Evolutionary conservation across 2,329 filamentous ascomycete genomes (phyloP), one percentile per base, ranked within the genome.

Genomic region (Xylariaceae sp.): DNA sequence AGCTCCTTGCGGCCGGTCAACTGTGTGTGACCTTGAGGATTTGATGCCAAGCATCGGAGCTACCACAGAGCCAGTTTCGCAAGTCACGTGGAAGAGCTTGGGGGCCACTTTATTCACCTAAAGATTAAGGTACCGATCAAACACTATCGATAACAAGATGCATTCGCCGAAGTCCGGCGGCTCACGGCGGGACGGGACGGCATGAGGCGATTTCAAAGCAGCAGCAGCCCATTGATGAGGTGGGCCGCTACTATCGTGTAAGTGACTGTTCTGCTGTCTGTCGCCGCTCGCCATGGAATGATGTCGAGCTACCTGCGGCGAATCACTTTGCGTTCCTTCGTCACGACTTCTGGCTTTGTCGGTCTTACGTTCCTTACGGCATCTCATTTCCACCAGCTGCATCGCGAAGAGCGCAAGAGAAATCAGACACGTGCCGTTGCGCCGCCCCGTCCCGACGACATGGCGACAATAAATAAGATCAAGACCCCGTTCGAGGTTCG

Each of bases 191-290:
- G n/a, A 31, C 36, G 30, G 37, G 31, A 38, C 37, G 25, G n/a
- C 22, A 23, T 31, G 32, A 33, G 33, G 35, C 46, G 57, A 59
- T 60, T 60, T 60, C 56, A 59, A 59, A 60, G 56, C 57, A 60
- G 39, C 12, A 10, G 19, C 24, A 12, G 34, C 15, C 31, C 43
- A 42, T 45, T 43, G 41, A 45, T 49, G 38, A 47, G 42, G 41
- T 44, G 35, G 31, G 29, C 34, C 32, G 33, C 31, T 36, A 39
- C 33, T 40, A 42, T 47, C 42, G 43, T 51, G 49, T 50, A 51
- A 50, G 50, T 51, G 41, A 45, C 29, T 19, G 35, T 40, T 44
- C 30, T 38, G 34, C 36, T 40, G 33, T 19, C 31, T 21, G 24
- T 30, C 35, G 18, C 39, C 32, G 31, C 26, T 34, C 35, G 32